phyloP scores from a whole-genome alignment of 2,329 filamentous ascomycete species.

The Colletotrichum neosansevieriae region DNA sequence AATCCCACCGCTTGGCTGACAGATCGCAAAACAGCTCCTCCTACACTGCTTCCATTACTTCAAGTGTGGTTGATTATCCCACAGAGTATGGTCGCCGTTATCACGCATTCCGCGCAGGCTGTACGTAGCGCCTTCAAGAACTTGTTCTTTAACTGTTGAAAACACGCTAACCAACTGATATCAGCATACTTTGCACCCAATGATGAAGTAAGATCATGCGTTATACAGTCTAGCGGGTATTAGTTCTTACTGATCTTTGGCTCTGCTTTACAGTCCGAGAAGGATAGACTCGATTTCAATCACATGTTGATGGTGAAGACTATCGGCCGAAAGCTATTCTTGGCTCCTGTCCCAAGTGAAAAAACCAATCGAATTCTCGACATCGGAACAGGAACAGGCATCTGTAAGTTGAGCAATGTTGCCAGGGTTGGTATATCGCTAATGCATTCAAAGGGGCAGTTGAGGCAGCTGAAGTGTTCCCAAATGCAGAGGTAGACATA shows the following conservation, averaged over 20 bases:
- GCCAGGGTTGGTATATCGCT: neutral
- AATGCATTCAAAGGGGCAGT: slow-evolving; percentile 48
- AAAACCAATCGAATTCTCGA: slow-evolving; percentile 53
- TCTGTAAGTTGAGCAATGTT: slow-evolving; percentile 45
- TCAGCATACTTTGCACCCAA: slow-evolving; percentile 51
- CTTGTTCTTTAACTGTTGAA: no score
- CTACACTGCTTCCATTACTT: slow-evolving; percentile 18
- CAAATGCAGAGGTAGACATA: slow-evolving; percentile 44
- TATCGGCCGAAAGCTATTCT: slow-evolving; percentile 15
- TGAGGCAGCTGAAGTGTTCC: slow-evolving; percentile 51
- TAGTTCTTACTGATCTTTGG: no score
- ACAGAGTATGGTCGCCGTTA: slow-evolving; percentile 34
- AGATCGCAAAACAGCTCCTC: neutral
- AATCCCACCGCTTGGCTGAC: no score
- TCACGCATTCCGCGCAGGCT: slow-evolving; percentile 33
- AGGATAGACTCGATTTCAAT: slow-evolving; percentile 27
- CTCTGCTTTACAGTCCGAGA: neutral
- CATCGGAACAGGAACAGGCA: slow-evolving; percentile 58
- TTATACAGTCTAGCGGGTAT: no score
- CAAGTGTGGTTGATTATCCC: slow-evolving; percentile 30
- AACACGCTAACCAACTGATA: no score
- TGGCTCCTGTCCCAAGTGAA: slow-evolving; percentile 46
- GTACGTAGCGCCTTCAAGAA: neutral
- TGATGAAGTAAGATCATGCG: slow-evolving; percentile 45
- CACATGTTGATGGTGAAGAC: slow-evolving; percentile 14